These are phyloP conservation scores for Prunus dulcis DNA, from an alignment of 306 rosid species.

Conservation along the genomic window DNA sequence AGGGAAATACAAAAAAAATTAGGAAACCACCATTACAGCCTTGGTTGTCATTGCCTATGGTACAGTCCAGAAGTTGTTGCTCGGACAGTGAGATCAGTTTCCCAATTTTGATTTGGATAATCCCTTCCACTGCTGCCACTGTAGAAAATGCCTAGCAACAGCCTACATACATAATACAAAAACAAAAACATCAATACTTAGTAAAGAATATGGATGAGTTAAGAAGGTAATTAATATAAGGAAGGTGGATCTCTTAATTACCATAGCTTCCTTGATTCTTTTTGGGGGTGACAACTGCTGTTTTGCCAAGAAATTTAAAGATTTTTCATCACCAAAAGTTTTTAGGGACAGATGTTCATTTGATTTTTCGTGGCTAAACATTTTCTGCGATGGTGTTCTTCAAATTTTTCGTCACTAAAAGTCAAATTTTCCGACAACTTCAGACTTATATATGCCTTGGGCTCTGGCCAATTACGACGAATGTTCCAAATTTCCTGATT, in stretches of 20 bases:
- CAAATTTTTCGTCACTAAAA: too few species aligned
- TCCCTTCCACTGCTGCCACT: conserved; percentile 30
- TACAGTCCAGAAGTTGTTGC: not conserved
- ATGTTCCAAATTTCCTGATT: too few species aligned
- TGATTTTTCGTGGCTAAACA: too few species aligned
- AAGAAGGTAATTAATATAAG: not conserved
- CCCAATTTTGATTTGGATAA: conserved; percentile 10
- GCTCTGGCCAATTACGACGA: too few species aligned
- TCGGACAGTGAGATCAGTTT: not conserved
- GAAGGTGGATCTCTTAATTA: conserved; percentile 9
- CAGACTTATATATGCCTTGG: too few species aligned
- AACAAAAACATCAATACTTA: not conserved
- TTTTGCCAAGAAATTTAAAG: too few species aligned
- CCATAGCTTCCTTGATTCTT: conserved; percentile 42
- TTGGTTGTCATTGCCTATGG: not conserved
- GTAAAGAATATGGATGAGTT: not conserved
- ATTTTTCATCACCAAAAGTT: too few species aligned
- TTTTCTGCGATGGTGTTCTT: too few species aligned
- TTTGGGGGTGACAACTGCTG: conserved; percentile 22
- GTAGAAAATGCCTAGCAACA: conserved; percentile 23
- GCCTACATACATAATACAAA: not conserved
- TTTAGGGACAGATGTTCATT: too few species aligned
- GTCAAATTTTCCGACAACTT: too few species aligned
- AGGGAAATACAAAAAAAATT: too few species aligned
- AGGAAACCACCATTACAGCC: not conserved